Evolutionary conservation across 495 filamentous ascomycete genomes (phyloP).

Genomic region (Podospora appendiculata): DNA sequence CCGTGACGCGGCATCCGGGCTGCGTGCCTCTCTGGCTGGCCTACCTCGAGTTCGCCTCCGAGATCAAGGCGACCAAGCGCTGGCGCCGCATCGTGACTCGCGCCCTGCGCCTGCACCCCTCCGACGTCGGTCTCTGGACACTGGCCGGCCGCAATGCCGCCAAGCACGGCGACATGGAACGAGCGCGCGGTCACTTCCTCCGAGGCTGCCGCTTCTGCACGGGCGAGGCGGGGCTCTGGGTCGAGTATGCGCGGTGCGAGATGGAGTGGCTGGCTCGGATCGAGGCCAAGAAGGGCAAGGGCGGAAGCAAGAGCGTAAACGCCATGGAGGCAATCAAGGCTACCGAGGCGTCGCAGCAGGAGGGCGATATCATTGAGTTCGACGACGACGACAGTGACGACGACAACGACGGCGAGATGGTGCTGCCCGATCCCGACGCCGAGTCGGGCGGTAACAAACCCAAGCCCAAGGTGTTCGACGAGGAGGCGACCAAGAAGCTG

Average conservation of each 20-base stretch:
- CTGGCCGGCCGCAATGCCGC: slow-evolving; percentile 76
- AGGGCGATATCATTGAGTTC: slow-evolving; percentile 20
- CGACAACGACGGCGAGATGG: slow-evolving; percentile 31
- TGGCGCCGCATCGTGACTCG: slow-evolving; percentile 68
- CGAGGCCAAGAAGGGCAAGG: slow-evolving; percentile 61
- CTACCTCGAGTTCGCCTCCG: slow-evolving; percentile 74
- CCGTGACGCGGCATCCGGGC: slow-evolving; percentile 76
- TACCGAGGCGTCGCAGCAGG: slow-evolving; percentile 20
- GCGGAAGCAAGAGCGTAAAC: slow-evolving; percentile 25
- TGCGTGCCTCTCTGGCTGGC: slow-evolving; percentile 83
- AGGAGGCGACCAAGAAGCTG: slow-evolving; percentile 50
- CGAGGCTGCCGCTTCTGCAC: slow-evolving; percentile 85
- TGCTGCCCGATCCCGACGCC: slow-evolving; percentile 32
- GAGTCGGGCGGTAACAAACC: slow-evolving; percentile 14
- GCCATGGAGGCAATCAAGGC: slow-evolving; percentile 34
- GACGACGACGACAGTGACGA: slow-evolving; percentile 36
- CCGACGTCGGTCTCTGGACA: slow-evolving; percentile 78
- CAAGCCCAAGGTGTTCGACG: slow-evolving; percentile 42
- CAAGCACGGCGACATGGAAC: slow-evolving; percentile 71
- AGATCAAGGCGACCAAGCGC: slow-evolving; percentile 71
- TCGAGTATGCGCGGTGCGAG: slow-evolving; percentile 87
- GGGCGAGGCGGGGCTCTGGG: slow-evolving; percentile 61
- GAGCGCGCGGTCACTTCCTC: slow-evolving; percentile 73
- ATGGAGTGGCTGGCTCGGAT: slow-evolving; percentile 85
- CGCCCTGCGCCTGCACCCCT: slow-evolving; percentile 75